Evolutionary conservation across 2,329 filamentous ascomycete genomes (phyloP), one percentile per base, ranked within the genome.

Genomic region (Apiospora rasikravindrae): DNA sequence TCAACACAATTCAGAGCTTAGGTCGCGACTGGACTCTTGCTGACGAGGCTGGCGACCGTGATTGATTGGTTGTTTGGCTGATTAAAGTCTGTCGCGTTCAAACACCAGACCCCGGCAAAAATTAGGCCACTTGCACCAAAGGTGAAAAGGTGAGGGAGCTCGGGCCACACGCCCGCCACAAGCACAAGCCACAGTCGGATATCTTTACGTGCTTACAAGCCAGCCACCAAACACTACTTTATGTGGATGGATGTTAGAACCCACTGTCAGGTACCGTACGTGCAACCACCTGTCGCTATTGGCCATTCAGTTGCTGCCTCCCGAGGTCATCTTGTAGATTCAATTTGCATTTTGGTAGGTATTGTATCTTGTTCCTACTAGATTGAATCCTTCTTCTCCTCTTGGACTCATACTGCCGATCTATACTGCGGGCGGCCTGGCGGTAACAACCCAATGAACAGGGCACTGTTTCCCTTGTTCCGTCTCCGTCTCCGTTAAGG

Each of bases 1-100:
- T 64, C 57, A 64, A 64, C 33, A 64, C 57, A 40, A 40, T 40
- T 64, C 57, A 49, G 44, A 47, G 67, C 47, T 69, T 45, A 37
- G 44, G 67, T 69, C 67, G 67, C 67, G 67, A 69, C 47, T 37
- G 67, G 33, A 47, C 45, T 68, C 29, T 33, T 44, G 42, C 66
- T 29, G 66, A 33, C 66, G 66, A 45, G 42, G 66, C 66, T 44
- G 66, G 66, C 29, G 29, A 47, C 29, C 22, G 66, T 33, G 29
- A 29, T 68, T 47, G 45, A n/a, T 68, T 33, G 40, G 66, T 47
- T 44, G 64, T 67, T 68, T 29, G n/a, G 40, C 44, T 5, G 33
- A 22, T 22, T 47, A 45, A 42, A 47, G n/a, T 68, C 40, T 22
- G 19, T 47, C 66, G 24, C 42, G 29, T 44, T 26, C 66, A 22